Evolutionary conservation across 176 grass and related monocot genomes (phyloP).

Genomic region (Oropetium thomaeum): DNA sequence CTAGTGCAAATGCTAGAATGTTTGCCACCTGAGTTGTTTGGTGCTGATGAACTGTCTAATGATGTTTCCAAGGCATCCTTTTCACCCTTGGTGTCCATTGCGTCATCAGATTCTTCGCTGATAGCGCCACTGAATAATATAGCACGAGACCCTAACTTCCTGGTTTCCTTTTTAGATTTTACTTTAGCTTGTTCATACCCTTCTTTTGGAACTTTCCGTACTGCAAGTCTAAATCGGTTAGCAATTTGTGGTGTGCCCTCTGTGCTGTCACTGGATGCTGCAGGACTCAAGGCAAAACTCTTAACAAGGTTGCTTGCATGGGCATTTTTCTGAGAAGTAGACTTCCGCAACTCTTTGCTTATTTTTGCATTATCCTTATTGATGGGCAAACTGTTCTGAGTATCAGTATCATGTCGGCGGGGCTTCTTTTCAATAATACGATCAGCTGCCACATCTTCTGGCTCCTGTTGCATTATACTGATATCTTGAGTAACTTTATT

Average conservation of each 20-base stretch:
- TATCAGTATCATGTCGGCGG: conserved; percentile 5
- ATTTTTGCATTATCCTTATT: conserved; percentile 30
- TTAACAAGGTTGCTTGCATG: conserved; percentile 34
- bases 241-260: conserved; percentile 36
- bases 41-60: conserved; percentile 40
- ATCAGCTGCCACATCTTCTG: conserved; percentile 20
- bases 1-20: conserved; percentile 21
- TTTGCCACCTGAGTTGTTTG: conserved; percentile 49
- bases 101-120: conserved; percentile 54
- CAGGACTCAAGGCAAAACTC: conserved; percentile 28
- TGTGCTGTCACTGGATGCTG: conserved; percentile 59
- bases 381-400: conserved; percentile 15
- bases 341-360: conserved; percentile 31
- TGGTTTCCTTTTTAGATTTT: conserved; percentile 34
- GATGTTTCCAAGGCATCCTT: conserved; percentile 28
- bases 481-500: conserved; percentile 20
- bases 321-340: conserved; percentile 27
- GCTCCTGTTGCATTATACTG: conserved; percentile 17
- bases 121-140: conserved; percentile 44
- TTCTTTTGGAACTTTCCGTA: conserved; percentile 63
- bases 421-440: conserved; percentile 32
- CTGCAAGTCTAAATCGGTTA: conserved; percentile 44
- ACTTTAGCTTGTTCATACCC: conserved; percentile 20
- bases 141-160: conserved; percentile 19
- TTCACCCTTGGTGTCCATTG: conserved; percentile 28